Evolutionary conservation across 2,329 filamentous ascomycete species (phyloP).

Genomic region (Dothiorella sarmentorum): DNA sequence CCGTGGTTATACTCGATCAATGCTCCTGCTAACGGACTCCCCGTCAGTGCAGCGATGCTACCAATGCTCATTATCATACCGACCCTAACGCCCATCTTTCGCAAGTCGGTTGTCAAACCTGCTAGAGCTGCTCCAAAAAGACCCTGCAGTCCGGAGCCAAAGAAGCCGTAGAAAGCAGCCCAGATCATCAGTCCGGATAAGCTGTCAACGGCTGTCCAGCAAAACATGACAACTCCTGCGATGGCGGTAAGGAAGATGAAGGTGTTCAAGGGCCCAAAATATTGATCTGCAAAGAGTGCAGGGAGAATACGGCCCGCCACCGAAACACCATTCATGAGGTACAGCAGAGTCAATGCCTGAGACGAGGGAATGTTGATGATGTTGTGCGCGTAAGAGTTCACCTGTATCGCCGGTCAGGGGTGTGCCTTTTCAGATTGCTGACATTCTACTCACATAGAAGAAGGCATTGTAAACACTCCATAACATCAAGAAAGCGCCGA

Average conservation of each 20-base stretch:
- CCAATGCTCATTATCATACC: conserved; percentile 49
- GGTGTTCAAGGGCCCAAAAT: conserved; percentile 42
- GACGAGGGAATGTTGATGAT: conserved; percentile 47
- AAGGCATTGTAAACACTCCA: conserved; percentile 51
- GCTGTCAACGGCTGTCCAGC: conserved; percentile 45
- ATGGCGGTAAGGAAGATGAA: conserved; percentile 38
- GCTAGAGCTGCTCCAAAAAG: conserved; percentile 44
- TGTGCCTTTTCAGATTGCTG: not conserved
- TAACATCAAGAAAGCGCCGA: conserved; percentile 58
- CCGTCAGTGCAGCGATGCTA: conserved; percentile 43
- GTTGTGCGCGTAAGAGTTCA: conserved; percentile 56
- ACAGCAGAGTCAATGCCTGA: conserved; percentile 53
- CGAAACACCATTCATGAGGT: conserved; percentile 57
- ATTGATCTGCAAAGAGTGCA: conserved; percentile 42
- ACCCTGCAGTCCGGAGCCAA: conserved; percentile 44
- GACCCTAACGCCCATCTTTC: conserved; percentile 45
- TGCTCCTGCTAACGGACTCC: conserved; percentile 47
- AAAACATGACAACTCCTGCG: conserved; percentile 43
- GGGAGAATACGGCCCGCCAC: conserved; percentile 50
- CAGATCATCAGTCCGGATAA: conserved; percentile 13
- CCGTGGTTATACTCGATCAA: conserved; percentile 42
- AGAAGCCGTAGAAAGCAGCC: conserved; percentile 24
- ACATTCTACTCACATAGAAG: conserved; percentile 36
- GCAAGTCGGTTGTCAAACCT: conserved; percentile 46
- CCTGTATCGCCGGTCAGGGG: conserved; percentile 24